Evolutionary conservation across 768 basidiomycete genomes (phyloP), one percentile per base, ranked within the genome.

Genomic region (Suillus plorans): DNA sequence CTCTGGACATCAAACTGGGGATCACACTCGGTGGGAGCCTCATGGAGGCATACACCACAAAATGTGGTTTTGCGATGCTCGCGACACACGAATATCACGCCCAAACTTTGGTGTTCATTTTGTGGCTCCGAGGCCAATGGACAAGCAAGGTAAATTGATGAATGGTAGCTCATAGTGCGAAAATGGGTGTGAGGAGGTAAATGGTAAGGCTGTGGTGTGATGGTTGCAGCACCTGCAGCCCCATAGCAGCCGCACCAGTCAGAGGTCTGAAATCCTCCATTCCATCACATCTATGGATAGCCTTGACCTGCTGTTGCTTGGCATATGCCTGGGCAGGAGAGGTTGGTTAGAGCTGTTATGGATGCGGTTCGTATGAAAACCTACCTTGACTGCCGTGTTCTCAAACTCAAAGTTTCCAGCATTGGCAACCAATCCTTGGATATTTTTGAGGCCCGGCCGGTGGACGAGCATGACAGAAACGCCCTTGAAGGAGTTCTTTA

Each of bases 31-130:
- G 77, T 71, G 5, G 86, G 84, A 0, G 84, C 80, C 65, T 90
- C 87, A n/a, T 86, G 82, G 14, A 91, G 80, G 72, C 91, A 93
- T 10, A 90, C 70, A n/a, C n/a, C n/a, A n/a, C n/a, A n/a, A n/a
- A n/a, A n/a, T 1, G 82, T 77, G 12, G 80, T 82, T 65, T 84
- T 83, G 66, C 86, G 82, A 70, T 92, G 91, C 2, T 89, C 88
- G 53, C 84, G 80, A 72, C 91, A 91, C 34, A 88, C 76, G 34
- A 78, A 67, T 70, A 90, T 76, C 47, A 74, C 67, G 4, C 82
- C 84, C 2, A 89, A 28, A 69, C 22, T 76, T 78, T 0, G 80
- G 68, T 4, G 75, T 69, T 49, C 84, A 82, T 73, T 87, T 88
- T 20, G 82, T 85, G 39, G 67, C 65, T 1, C 79, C 80, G 25